Conservation (phyloP, 805 yeast species). For the Cyberlindnera maclurae region DNA sequence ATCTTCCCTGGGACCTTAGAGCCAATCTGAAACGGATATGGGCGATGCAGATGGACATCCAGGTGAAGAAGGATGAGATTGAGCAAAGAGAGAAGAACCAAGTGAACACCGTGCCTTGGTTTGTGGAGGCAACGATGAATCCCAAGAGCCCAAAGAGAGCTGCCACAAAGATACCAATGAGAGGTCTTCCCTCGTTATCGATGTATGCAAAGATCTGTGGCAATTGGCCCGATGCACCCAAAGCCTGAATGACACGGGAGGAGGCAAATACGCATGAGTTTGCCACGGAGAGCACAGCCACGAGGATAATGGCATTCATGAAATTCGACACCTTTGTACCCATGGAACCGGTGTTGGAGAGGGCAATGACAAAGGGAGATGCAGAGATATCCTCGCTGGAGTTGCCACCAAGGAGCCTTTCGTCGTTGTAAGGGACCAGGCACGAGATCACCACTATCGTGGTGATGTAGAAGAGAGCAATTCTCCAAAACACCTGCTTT, state of each 20-base stretch:
- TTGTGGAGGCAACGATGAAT: slow-evolving; percentile 46
- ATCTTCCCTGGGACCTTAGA: slow-evolving; percentile 56
- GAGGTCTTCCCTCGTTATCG: slow-evolving; percentile 64
- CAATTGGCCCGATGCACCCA: slow-evolving; percentile 57
- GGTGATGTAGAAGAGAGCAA: slow-evolving; percentile 60
- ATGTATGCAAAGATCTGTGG: slow-evolving; percentile 55
- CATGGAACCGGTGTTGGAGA: slow-evolving; percentile 52
- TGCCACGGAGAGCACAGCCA: slow-evolving; percentile 68
- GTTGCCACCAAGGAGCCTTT: slow-evolving; percentile 39
- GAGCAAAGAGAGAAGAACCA: slow-evolving; percentile 63
- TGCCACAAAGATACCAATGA: slow-evolving; percentile 46
- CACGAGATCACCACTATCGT: slow-evolving; percentile 53
- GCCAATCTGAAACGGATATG: slow-evolving; percentile 62
- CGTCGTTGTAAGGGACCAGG: slow-evolving; percentile 59
- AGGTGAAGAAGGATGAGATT: slow-evolving; percentile 53
- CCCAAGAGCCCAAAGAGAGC: slow-evolving; percentile 50
- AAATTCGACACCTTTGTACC: slow-evolving; percentile 53
- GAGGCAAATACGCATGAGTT: slow-evolving; percentile 64
- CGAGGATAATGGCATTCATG: slow-evolving; percentile 61
- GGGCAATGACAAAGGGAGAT: slow-evolving; percentile 76
- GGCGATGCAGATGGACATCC: slow-evolving; percentile 53
- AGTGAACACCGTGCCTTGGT: slow-evolving; percentile 48
- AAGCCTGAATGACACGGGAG: slow-evolving; percentile 58
- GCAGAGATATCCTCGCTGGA: slow-evolving; percentile 56
- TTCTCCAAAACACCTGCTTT: slow-evolving; percentile 82